Conservation (phyloP, 176 grass and related monocot genomes). For the Ampelocalamus luodianensis region DNA sequence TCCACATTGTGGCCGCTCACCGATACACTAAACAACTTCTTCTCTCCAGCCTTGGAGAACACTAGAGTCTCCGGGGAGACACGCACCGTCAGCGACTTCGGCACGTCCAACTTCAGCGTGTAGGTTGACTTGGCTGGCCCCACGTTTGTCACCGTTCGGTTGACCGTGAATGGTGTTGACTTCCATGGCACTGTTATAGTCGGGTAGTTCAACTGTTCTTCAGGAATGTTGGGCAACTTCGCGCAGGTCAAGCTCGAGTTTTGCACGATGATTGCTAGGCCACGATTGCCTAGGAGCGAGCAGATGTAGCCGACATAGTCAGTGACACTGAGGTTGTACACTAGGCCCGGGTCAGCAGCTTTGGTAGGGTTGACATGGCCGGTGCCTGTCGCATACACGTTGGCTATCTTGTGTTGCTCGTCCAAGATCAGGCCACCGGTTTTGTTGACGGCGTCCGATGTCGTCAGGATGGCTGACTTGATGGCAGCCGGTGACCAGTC, state of each 20-base stretch:
- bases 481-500: constrained; percentile 45
- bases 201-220: constrained; percentile 48
- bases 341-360: constrained; percentile 47
- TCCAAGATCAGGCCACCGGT: constrained; percentile 33
- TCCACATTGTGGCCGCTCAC: background rate
- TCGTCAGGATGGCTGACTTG: constrained; percentile 60
- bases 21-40: constrained; percentile 38
- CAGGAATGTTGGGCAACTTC: background rate
- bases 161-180: background rate
- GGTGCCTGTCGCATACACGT: constrained; percentile 28
- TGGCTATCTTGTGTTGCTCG: background rate
- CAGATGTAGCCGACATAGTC: constrained; percentile 53
- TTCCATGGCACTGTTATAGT: background rate
- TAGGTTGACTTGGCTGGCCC: constrained; percentile 33
- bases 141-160: constrained; percentile 47
- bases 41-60: constrained; percentile 30
- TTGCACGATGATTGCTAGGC: background rate
- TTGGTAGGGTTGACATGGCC: constrained; percentile 49
- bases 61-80: constrained; percentile 32
- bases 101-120: background rate
- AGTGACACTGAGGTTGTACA: constrained; percentile 40
- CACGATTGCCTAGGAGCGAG: background rate
- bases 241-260: constrained; percentile 25
- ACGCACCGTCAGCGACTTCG: background rate
- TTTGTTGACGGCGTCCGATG: constrained; percentile 21